Percentiles rank a stretch among this genome's conserved stretches.
Evolutionary conservation across 73 alveolate genomes (phyloP).

Genomic region (Tetrahymena malaccensis): DNA sequence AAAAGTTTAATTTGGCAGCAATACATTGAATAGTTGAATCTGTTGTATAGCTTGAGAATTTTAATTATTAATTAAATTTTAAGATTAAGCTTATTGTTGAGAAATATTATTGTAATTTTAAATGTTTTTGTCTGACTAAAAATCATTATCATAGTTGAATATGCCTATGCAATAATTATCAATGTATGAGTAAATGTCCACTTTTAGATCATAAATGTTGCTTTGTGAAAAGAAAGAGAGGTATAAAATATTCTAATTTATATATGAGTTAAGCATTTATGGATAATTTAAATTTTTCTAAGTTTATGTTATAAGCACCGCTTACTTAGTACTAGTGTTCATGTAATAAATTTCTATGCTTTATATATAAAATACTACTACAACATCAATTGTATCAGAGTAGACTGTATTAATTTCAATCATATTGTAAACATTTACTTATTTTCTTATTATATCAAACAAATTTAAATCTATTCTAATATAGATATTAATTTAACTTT

Average conservation of each 20-base stretch:
- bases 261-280: neutral
- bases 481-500: neutral
- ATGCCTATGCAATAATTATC: neutral
- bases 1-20: neutral
- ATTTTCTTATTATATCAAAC: neutral
- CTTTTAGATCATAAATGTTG: neutral
- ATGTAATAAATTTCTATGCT: neutral
- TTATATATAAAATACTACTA: neutral
- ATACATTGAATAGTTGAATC: too few species aligned
- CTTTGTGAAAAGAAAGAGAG: neutral
- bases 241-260: neutral
- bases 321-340: neutral
- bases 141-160: neutral
- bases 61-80: too few species aligned
- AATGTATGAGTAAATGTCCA: neutral
- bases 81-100: neutral
- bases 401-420: neutral
- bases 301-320: neutral
- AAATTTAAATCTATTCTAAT: neutral
- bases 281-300: neutral
- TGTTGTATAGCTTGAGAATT: too few species aligned
- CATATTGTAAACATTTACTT: neutral
- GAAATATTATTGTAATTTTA: neutral
- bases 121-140: neutral
- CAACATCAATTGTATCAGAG: neutral